A percentile compares a stretch with the other conserved stretches of the same genome.
These are phyloP conservation scores for Hyaloperonospora arabidopsidis DNA, from an alignment of 352 stramenopile species.

Conservation along the genomic window DNA sequence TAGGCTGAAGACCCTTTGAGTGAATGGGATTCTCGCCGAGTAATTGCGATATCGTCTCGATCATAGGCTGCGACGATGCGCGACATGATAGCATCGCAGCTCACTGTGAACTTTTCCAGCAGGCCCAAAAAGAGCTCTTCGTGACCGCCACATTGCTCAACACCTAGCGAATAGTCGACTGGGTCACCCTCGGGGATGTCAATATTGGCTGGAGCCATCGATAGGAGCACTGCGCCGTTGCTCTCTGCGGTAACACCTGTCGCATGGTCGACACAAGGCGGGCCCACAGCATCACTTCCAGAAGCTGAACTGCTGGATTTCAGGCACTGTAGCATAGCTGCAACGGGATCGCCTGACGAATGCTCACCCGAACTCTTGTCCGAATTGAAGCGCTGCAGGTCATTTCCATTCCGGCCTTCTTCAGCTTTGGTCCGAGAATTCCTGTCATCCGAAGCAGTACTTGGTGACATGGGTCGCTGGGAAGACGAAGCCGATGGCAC, in stretches of 20 bases:
- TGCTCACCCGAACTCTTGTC: conserved; percentile 22
- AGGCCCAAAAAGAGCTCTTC: conserved; percentile 77
- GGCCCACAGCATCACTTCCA: conserved; percentile 12
- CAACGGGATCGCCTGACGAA: conserved; percentile 25
- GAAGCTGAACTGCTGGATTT: conserved; percentile 30
- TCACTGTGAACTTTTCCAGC: conserved; percentile 67
- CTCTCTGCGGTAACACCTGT: conserved; percentile 24
- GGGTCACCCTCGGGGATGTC: conserved; percentile 70
- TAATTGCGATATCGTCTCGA: conserved; percentile 36
- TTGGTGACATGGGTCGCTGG: conserved; percentile 24
- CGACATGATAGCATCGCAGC: conserved; percentile 50
- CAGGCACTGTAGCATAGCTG: conserved; percentile 31
- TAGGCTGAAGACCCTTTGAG: conserved; percentile 79
- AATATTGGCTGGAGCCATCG: conserved; percentile 33
- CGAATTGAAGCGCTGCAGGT: conserved; percentile 23
- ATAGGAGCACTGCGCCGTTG: conserved; percentile 16
- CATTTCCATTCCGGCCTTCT: conserved; percentile 9
- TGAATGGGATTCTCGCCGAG: conserved; percentile 66
- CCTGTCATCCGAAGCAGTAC: conserved; percentile 12
- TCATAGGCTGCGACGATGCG: conserved; percentile 45
- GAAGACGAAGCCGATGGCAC: conserved; percentile 19
- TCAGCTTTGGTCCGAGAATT: conserved; percentile 16
- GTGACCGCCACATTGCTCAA: conserved; percentile 67
- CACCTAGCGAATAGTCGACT: conserved; percentile 68
- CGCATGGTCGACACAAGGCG: conserved; percentile 17